Evolutionary conservation across 2,329 filamentous ascomycete species (phyloP), one percentile per base, ranked within the genome.

Genomic region (Diaporthe sp.): DNA sequence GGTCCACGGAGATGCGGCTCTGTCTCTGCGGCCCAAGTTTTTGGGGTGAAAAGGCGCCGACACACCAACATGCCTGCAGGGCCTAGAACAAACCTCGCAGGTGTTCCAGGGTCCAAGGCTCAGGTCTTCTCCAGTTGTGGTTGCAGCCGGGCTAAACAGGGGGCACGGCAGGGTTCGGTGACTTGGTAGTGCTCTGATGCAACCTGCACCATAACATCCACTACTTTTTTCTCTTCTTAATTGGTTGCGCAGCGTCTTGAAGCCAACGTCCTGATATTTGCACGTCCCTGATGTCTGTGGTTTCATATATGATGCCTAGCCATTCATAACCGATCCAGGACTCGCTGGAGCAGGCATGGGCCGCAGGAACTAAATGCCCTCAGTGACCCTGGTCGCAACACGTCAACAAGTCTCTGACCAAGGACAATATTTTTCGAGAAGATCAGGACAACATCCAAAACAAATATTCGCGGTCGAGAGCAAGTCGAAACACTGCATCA

Each of bases 31-130:
- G 65, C 70, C 70, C 70, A 73, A 28, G 59, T 42, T 73, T 73
- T 65, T 39, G 57, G 57, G 22, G 62, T 37, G 62, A 37, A 5
- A 8, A 68, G 22, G 65, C 46, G 8, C 65, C 46, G n/a, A 68
- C 46, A 53, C 15, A 15, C 65, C 28, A 49, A 44, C 46, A 73
- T 51, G 71, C 71, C 10, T 65, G 71, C 58, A 73, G 46, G 46
- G 70, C 70, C 70, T 73, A 73, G 70, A 73, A 62, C 70, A 39
- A 39, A 39, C 28, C n/a, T 46, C 55, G 58, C 58, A 61, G 61
- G 39, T 49, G 39, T 55, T 44, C 37, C 71, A 73, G 71, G 71
- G 71, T 73, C 71, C 46, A 34, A 28, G 28, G 49, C 57, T 46
- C 39, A 62, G 70, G 58, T 31, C 59, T 34, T 25, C 46, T 46